Base-by-base conservation (phyloP, 768 basidiomycete species). In the Mycena latifolia region DNA sequence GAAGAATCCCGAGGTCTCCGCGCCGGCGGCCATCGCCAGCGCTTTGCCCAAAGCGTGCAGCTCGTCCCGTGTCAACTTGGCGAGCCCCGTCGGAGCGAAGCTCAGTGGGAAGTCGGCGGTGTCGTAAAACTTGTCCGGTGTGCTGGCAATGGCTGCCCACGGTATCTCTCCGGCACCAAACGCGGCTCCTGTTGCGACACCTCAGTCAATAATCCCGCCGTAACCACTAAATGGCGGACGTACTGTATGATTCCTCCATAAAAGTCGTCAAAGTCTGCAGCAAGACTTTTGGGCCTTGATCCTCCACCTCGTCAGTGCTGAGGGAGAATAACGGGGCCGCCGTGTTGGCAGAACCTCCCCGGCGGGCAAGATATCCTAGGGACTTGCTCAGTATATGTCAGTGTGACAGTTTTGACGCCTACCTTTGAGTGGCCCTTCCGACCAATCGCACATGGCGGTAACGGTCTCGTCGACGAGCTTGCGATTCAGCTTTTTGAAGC, bases 121-220 rank as follows among this genome's bases (percentile, higher is more conserved):
- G 27, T 64, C 48, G 63, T 64, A 64, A 39, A 51, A 64, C 22
- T 41, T 24, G 39, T 50, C 46, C 18, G 63, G 63, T n/a, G 20
- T 35, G n/a, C 17, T 51, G 55, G 55, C 54, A 15, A 57, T 31
- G 8, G 54, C 48, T 20, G 37, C 48, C 63, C 63, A 58, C 25
- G 53, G 63, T 22, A 58, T 64, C 11, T 64, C 63, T 33, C 25
- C 20, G 14, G 17, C 17, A n/a, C 48, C 63, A 45, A 64, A 64
- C 25, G 24, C 55, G 6, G 63, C 29, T 9, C 51, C 63, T 64
- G 54, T 62, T 10, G 33, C 27, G 33, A 18, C 33, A 29, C 41
- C 20, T 43, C 18, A 41, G 47, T 48, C 22, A 50, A 22, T 51
- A 6, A 39, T 20, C 9, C 47, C 20, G 17, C 12, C 41, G 25